A percentile compares a stretch with the other conserved stretches of the same genome.
Conservation (phyloP, 805 yeast species). For the Sungouiozyma intestinalis region DNA sequence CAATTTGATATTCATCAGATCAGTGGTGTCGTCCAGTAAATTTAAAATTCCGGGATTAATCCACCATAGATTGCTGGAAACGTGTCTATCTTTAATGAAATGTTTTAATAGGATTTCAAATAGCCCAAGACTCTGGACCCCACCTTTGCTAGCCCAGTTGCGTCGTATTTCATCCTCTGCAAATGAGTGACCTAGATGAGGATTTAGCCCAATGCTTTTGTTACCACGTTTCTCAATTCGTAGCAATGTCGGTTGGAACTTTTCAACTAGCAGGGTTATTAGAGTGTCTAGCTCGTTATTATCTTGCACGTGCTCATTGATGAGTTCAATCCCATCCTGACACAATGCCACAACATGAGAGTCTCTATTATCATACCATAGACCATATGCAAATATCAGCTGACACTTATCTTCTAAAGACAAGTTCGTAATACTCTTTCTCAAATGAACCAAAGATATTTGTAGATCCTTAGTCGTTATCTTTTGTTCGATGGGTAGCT, state of each 20-base stretch:
- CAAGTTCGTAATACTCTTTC: background rate
- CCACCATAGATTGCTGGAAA: constrained; percentile 26
- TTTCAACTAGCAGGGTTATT: constrained; percentile 3
- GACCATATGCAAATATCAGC: background rate
- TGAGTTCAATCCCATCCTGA: background rate
- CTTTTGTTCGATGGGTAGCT: background rate
- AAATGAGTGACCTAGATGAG: constrained; percentile 9
- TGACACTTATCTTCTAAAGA: background rate
- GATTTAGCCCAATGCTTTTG: constrained; percentile 8
- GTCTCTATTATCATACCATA: background rate
- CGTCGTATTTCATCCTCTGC: constrained; percentile 14
- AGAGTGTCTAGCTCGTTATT: background rate
- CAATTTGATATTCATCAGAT: constrained; percentile 16
- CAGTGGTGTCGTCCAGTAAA: constrained; percentile 23
- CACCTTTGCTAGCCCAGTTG: constrained; percentile 19
- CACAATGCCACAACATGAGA: background rate
- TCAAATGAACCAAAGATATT: background rate
- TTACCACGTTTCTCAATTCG: background rate
- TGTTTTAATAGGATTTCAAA: constrained; percentile 12
- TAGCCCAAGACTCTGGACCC: constrained; percentile 18
- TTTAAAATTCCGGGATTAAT: constrained; percentile 26
- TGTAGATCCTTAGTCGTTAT: background rate
- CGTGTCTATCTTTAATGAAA: constrained; percentile 8
- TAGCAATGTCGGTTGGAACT: constrained; percentile 9
- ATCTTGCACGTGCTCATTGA: background rate